Evolutionary conservation across 352 stramenopile species (phyloP).

Genomic region (Phytopythium litorale): DNA sequence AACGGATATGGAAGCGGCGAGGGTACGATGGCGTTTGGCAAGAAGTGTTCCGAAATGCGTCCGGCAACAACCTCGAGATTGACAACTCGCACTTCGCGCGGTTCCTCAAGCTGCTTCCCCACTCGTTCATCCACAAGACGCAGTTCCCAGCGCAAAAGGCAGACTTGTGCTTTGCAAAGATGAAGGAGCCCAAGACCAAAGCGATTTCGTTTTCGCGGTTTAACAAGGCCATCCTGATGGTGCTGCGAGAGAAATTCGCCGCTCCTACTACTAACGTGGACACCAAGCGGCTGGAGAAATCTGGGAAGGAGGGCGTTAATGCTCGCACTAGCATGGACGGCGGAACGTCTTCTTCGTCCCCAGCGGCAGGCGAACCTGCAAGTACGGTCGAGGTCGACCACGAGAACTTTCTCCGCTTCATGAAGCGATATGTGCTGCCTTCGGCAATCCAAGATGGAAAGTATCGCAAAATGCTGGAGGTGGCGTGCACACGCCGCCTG

Average conservation of each 20-base stretch:
- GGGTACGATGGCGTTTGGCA: slow-evolving; percentile 72
- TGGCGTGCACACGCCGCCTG: slow-evolving; percentile 28
- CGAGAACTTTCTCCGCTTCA: slow-evolving; percentile 47
- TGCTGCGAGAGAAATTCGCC: slow-evolving; percentile 58
- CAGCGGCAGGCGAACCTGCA: slow-evolving; percentile 2
- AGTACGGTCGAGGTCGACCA: slow-evolving; percentile 18
- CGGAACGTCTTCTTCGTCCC: slow-evolving; percentile 1
- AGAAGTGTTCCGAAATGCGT: slow-evolving; percentile 48
- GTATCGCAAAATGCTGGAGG: slow-evolving; percentile 45
- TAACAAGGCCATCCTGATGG: slow-evolving; percentile 54
- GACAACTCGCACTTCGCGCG: slow-evolving; percentile 62
- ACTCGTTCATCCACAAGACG: slow-evolving; percentile 54
- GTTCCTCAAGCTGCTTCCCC: slow-evolving; percentile 59
- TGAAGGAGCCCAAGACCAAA: slow-evolving; percentile 69
- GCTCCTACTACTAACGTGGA: not conserved
- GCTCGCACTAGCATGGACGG: not conserved
- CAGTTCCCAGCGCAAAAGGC: slow-evolving; percentile 50
- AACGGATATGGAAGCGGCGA: slow-evolving; percentile 38
- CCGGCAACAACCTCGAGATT: slow-evolving; percentile 44
- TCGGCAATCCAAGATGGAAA: slow-evolving; percentile 56
- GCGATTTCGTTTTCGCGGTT: slow-evolving; percentile 59
- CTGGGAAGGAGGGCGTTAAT: not conserved
- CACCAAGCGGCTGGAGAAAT: not conserved
- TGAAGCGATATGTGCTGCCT: slow-evolving; percentile 61
- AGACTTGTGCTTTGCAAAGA: slow-evolving; percentile 68